phyloP scores from a whole-genome alignment of 257 asterid species.

The Haberlea rhodopensis region DNA sequence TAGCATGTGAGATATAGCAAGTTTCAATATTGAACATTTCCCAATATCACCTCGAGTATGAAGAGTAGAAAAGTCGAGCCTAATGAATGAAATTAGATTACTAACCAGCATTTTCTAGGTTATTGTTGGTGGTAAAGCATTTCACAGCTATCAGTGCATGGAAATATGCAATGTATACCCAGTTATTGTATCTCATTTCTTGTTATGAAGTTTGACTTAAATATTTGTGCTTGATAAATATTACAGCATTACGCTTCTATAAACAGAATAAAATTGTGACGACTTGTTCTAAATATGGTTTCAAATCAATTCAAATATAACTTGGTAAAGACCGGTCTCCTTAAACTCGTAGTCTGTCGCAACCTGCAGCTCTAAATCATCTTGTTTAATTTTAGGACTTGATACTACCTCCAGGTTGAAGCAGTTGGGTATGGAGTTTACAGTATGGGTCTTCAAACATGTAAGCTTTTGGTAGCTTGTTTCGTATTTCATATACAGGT shows the following conservation, averaged over 20 bases:
- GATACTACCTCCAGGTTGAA: constrained; percentile 89
- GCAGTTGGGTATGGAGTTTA: constrained; percentile 97
- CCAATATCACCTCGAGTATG: not conserved
- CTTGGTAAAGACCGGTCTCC: constrained; percentile 21
- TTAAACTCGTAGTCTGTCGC: constrained; percentile 19
- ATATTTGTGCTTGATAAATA: constrained; percentile 2
- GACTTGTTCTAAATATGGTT: constrained; percentile 11
- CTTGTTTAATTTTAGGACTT: constrained; percentile 50
- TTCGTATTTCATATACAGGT: constrained; percentile 15
- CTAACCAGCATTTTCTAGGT: constrained; percentile 22
- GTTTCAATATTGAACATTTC: not conserved
- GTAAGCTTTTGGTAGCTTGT: constrained; percentile 44
- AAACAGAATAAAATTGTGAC: not conserved
- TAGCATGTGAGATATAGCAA: not conserved
- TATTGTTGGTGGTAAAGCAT: not conserved
- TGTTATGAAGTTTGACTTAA: constrained; percentile 4
- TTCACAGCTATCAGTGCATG: constrained; percentile 12
- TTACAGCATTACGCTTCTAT: not conserved
- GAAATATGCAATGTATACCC: not conserved
- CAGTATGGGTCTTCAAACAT: constrained; percentile 99
- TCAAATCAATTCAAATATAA: constrained; percentile 5
- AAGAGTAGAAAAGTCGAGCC: not conserved
- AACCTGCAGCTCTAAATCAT: constrained; percentile 23
- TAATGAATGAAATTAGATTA: constrained; percentile 6
- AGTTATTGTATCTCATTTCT: constrained; percentile 5